These are phyloP conservation scores for Colletotrichum cordylinicola DNA, from an alignment of 2,329 filamentous ascomycete species.

Conservation along the genomic window DNA sequence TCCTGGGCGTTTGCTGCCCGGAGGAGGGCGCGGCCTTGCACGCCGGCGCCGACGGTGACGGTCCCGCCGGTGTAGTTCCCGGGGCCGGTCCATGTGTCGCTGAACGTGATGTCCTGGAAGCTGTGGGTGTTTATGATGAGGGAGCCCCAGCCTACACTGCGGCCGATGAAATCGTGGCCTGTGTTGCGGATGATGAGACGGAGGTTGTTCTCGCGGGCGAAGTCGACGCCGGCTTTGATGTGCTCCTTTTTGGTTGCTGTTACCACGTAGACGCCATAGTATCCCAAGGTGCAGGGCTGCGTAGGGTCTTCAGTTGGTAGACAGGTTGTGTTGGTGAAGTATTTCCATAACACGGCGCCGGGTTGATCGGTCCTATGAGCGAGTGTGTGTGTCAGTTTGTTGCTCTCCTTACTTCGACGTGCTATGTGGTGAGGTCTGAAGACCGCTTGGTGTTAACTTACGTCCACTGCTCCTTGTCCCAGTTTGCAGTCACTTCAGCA, in stretches of 20 bases:
- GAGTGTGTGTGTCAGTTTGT: not conserved
- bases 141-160: slow-evolving; percentile 65
- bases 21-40: slow-evolving; percentile 52
- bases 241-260: slow-evolving; percentile 26
- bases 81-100: slow-evolving; percentile 37
- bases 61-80: slow-evolving; percentile 54
- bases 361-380: slow-evolving; percentile 30
- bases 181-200: slow-evolving; percentile 62
- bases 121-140: slow-evolving; percentile 63
- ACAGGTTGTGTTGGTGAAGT: slow-evolving; percentile 48
- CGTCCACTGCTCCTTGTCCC: slow-evolving; percentile 41
- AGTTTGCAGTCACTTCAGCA: slow-evolving; percentile 33
- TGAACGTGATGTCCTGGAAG: slow-evolving; percentile 53
- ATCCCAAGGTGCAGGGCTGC: slow-evolving; percentile 41
- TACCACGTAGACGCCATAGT: slow-evolving; percentile 40
- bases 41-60: slow-evolving; percentile 58
- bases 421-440: not conserved
- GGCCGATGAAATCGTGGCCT: slow-evolving; percentile 63
- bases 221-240: slow-evolving; percentile 37
- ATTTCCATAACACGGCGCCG: slow-evolving; percentile 41
- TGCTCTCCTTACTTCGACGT: not conserved
- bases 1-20: slow-evolving; percentile 43
- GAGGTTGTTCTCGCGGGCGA: slow-evolving; percentile 45
- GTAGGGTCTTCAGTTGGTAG: slow-evolving; percentile 36
- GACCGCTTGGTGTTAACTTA: slow-evolving; percentile 26